Conservation (phyloP, 768 basidiomycete genomes). For the Lyophyllum atratum region DNA sequence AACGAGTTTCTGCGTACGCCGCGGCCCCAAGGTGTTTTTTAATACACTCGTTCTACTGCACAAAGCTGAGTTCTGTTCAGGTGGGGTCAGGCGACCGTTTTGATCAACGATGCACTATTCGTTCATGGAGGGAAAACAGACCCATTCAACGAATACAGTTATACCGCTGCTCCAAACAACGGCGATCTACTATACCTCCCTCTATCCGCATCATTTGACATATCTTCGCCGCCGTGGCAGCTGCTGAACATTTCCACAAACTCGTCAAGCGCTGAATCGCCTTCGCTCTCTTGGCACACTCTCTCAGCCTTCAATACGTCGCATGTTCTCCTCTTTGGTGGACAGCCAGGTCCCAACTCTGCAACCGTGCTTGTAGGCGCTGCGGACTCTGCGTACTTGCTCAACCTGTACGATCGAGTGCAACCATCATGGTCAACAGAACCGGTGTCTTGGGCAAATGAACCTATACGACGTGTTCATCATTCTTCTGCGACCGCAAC, state of each 20-base stretch:
- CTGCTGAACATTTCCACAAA: constrained; percentile 51
- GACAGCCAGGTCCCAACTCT: constrained; percentile 66
- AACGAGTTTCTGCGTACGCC: constrained; percentile 22
- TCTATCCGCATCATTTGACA: constrained; percentile 57
- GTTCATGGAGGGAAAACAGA: constrained; percentile 85
- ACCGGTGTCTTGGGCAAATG: constrained; percentile 53
- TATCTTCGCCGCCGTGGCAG: constrained; percentile 70
- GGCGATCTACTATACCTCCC: constrained; percentile 74
- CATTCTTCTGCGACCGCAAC: constrained; percentile 59
- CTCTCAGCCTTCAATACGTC: constrained; percentile 64
- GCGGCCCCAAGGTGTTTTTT: constrained; percentile 25
- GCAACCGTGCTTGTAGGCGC: constrained; percentile 47
- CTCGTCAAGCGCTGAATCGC: constrained; percentile 49
- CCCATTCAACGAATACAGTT: constrained; percentile 64
- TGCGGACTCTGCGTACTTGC: constrained; percentile 64
- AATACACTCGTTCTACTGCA: neutral
- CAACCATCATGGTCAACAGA: constrained; percentile 50
- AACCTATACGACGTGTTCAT: constrained; percentile 78
- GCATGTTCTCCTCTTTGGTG: constrained; percentile 70
- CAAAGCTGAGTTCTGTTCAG: constrained; percentile 35
- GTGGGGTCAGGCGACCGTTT: constrained; percentile 80
- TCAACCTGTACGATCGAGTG: constrained; percentile 43
- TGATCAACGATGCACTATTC: constrained; percentile 61
- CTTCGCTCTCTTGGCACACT: constrained; percentile 78
- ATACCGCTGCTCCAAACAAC: constrained; percentile 71